Evolutionary conservation across 441 rosid genomes (phyloP), one percentile per base, ranked within the genome.

Genomic region (Metrosideros polymorpha): DNA sequence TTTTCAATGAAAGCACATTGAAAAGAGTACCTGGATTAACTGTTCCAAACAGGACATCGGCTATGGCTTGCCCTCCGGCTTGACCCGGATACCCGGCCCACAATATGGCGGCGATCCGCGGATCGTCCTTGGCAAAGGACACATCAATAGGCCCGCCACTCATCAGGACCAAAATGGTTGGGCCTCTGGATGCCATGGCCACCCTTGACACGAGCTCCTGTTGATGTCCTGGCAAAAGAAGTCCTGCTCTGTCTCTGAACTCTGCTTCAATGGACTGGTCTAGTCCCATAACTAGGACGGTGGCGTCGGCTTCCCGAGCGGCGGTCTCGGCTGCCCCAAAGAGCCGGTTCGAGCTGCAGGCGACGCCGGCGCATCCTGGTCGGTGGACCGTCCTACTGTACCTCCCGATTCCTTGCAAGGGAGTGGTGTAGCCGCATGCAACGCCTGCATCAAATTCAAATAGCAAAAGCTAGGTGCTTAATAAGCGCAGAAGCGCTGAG

Each of bases 11-110:
- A n/a, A 12, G 30, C 13, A 6, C 24, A 85, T 63, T 77, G 47
- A 2, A 27, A 7, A 54, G 32, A 54, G 14, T 87, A 93, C 96
- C 94, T 0, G 97, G 97, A 87, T 93, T 93, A 49, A 86, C 85
- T 32, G 89, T 88, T 85, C 97, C 97, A 61, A 93, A 93, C 30
- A 94, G 66, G 22, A 93, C 85, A n/a, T 94, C 92, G 5, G 93
- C 97, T 12, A 94, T 93, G 82, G 96, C 97, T 56, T 94, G 85
- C 30, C 97, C 97, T 19, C 97, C 97, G 2, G 94, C 95, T 86
- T 94, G 96, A 54, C 97, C 97, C 6, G 97, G 97, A 88, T 94
- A 94, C 71, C 97, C 97, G 5, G 89, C 96, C 97, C 97, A 94
- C 12, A 94, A 39, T 52, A 94, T 93, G 54, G 96, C 96, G 9